phyloP scores from a whole-genome alignment of 345 rosid genomes.

The Aquilaria malaccensis region DNA sequence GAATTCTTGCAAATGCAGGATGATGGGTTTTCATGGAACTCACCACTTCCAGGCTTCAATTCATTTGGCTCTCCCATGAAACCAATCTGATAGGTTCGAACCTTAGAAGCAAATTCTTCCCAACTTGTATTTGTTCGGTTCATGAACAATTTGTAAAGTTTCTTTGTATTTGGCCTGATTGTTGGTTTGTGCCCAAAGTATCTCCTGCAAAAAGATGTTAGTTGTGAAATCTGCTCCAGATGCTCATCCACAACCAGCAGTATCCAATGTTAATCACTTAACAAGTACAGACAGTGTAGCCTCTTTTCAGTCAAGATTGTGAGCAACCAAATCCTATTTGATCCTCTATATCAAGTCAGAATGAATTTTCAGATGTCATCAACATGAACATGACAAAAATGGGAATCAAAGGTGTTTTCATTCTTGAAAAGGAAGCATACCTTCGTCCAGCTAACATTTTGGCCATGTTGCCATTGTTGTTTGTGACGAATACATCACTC shows the following conservation, averaged over 20 bases:
- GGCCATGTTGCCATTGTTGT: slow-evolving; percentile 94
- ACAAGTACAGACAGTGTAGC: not conserved
- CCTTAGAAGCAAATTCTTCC: slow-evolving; percentile 70
- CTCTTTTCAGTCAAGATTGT: too few species aligned
- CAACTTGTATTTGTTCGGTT: slow-evolving; percentile 64
- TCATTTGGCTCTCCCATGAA: slow-evolving; percentile 91
- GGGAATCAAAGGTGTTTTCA: not conserved
- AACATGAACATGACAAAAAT: not conserved
- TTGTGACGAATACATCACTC: slow-evolving; percentile 77
- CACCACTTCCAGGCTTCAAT: slow-evolving; percentile 73
- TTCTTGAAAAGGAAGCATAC: slow-evolving; percentile 20
- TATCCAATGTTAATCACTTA: too few species aligned
- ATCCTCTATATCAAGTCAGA: too few species aligned
- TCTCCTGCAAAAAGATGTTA: slow-evolving; percentile 41
- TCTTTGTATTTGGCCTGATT: slow-evolving; percentile 78
- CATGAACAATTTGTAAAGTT: slow-evolving; percentile 55
- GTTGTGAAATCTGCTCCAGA: slow-evolving; percentile 1
- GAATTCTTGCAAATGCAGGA: slow-evolving; percentile 78
- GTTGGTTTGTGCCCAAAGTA: slow-evolving; percentile 92
- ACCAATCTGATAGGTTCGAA: slow-evolving; percentile 53
- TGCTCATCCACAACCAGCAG: slow-evolving; percentile 7
- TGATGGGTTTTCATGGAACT: slow-evolving; percentile 95
- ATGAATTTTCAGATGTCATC: too few species aligned
- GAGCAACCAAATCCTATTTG: too few species aligned
- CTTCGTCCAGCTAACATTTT: slow-evolving; percentile 83